Evolutionary conservation across 805 yeast species (phyloP).

Genomic region (Kluyveromyces dobzhanskii): DNA sequence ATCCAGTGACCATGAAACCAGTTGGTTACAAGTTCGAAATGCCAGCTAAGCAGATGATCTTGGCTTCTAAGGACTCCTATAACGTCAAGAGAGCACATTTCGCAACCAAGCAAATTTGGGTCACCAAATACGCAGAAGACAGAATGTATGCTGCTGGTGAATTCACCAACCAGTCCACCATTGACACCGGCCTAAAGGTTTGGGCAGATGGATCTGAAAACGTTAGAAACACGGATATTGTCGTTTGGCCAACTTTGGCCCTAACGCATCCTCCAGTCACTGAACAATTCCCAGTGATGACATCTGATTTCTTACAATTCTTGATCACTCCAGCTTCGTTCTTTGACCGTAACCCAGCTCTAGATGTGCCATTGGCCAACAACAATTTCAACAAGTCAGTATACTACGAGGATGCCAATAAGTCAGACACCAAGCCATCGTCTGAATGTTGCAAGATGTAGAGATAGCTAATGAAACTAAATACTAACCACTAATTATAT

Average conservation of each 20-base stretch:
- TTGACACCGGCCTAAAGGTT: constrained; percentile 59
- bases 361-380: constrained; percentile 66
- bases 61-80: constrained; percentile 55
- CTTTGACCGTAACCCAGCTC: constrained; percentile 70
- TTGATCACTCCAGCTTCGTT: constrained; percentile 63
- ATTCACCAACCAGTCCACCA: constrained; percentile 71
- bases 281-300: constrained; percentile 89
- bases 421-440: constrained; percentile 11
- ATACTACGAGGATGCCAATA: constrained; percentile 27
- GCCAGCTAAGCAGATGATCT: constrained; percentile 70
- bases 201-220: constrained; percentile 64
- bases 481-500: too few species aligned
- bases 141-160: constrained; percentile 77
- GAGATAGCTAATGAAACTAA: too few species aligned
- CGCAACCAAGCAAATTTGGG: constrained; percentile 77
- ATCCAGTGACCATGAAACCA: constrained; percentile 60
- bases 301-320: constrained; percentile 68
- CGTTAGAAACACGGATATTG: constrained; percentile 68
- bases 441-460: constrained; percentile 11
- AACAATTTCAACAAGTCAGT: constrained; percentile 60
- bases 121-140: constrained; percentile 66
- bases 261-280: constrained; percentile 76
- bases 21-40: constrained; percentile 68
- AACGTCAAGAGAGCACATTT: constrained; percentile 64
- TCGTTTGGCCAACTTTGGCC: constrained; percentile 76